A percentile compares a stretch with the other conserved stretches of the same genome.
These are phyloP conservation scores for Hondaea fermentalgiana DNA, from an alignment of 108 stramenopile species.

Conservation along the genomic window DNA sequence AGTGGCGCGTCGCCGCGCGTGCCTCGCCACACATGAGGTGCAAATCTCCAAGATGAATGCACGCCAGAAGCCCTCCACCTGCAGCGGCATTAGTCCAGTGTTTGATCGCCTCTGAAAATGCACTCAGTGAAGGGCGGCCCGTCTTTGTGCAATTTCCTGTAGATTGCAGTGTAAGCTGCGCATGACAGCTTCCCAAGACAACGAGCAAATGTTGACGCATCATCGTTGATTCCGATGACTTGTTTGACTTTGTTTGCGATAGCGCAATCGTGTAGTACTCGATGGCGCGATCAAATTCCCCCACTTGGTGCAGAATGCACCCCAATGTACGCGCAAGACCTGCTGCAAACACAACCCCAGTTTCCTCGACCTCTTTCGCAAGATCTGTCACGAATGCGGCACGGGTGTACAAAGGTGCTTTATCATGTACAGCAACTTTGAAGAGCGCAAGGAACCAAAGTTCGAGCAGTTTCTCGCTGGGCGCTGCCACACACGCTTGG, in stretches of 20 bases:
- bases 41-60: neutral
- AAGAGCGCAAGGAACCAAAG: neutral
- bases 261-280: neutral
- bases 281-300: neutral
- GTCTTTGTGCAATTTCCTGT: neutral
- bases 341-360: neutral
- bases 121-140: neutral
- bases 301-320: neutral
- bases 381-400: neutral
- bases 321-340: neutral
- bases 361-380: neutral
- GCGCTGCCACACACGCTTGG: neutral
- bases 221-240: neutral
- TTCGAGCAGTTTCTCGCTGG: neutral
- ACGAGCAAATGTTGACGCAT: neutral
- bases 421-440: neutral
- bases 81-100: neutral
- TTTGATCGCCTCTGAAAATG: neutral
- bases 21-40: neutral
- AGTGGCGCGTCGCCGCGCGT: neutral
- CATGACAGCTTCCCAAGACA: neutral
- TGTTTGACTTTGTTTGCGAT: neutral
- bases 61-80: neutral
- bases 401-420: neutral
- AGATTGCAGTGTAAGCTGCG: neutral